Evolutionary conservation across 179 eudicot species (phyloP), one percentile per base, ranked within the genome.

Genomic region (Camellia oleifera): DNA sequence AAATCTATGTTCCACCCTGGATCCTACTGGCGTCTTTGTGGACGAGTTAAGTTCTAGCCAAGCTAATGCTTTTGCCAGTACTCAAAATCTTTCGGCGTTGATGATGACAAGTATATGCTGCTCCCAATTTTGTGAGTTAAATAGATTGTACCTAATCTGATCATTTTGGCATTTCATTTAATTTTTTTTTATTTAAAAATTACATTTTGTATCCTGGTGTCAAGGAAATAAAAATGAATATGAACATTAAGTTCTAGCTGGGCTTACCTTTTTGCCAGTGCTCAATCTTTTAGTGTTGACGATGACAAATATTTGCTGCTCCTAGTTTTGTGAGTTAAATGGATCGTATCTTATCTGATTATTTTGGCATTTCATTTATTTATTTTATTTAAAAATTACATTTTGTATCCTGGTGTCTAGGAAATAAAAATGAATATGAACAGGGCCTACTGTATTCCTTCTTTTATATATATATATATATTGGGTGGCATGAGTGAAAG

Each of bases 21-120:
- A 72, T 87, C 97, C 72, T 88, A 83, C 69, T 92, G 98, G 98
- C 94, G 97, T 69, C 95, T 95, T n/a, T 95, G 97, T 83, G 99
- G 95, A 69, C 86, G 95, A 81, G 91, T 93, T 74, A 63, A 81
- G 58, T 32, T 74, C 40, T 82, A 89, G 84, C 80, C 17, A 11
- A 64, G 66, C 44, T 56, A 32, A 65, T 53, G 20, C 57, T 52
- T 50, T n/a, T 57, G 1, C 76, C 42, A 32, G 64, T 18, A 44
- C 23, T 56, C 14, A 26, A 40, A 26, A 40, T 77, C 75, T 70
- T 46, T 73, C 7, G 66, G 14, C 70, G 61, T 67, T 20, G 85
- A 42, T 70, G 77, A 63, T 70, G 77, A 63, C 44, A 53, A 52
- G n/a, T 32, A 63, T n/a, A 11, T 68, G 46, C 69, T 75, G 72